A percentile compares a stretch with the other conserved stretches of the same genome.
These are phyloP conservation scores for Pedinophyceae sp. DNA, from an alignment of 139 green algal species.

Conservation along the genomic window DNA sequence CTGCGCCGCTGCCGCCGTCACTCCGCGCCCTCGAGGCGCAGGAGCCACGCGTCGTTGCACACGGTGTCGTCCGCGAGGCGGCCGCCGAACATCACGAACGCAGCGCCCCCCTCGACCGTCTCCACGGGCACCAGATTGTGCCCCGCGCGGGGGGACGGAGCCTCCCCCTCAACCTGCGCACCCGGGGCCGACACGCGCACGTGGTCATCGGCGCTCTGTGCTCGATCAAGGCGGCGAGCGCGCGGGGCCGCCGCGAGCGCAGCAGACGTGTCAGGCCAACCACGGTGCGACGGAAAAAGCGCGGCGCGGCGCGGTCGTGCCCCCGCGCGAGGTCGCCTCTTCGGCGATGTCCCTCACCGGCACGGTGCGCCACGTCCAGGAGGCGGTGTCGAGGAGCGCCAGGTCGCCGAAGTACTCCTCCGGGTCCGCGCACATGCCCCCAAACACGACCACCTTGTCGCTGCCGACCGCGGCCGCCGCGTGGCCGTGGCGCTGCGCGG, in stretches of 20 bases:
- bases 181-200: too few species aligned
- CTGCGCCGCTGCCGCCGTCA: too few species aligned
- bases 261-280: too few species aligned
- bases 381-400: constrained; percentile 14
- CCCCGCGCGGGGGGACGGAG: constrained; percentile 5
- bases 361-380: constrained; percentile 14
- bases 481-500: constrained; percentile 9
- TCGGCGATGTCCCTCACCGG: constrained; percentile 9
- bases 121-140: constrained; percentile 5
- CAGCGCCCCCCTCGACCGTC: not conserved
- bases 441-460: constrained; percentile 10
- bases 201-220: too few species aligned
- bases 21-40: too few species aligned
- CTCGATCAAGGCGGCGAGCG: too few species aligned
- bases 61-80: constrained; percentile 3
- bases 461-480: constrained; percentile 5
- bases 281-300: constrained; percentile 4
- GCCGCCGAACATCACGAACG: constrained; percentile 9
- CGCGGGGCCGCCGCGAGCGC: too few species aligned
- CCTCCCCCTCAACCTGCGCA: too few species aligned
- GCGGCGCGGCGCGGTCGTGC: not conserved
- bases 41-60: constrained; percentile 11
- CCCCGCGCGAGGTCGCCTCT: not conserved
- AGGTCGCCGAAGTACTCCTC: constrained; percentile 9
- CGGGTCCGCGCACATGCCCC: constrained; percentile 3